phyloP scores from a whole-genome alignment of 805 yeast species.

The Wickerhamomyces bovis region DNA sequence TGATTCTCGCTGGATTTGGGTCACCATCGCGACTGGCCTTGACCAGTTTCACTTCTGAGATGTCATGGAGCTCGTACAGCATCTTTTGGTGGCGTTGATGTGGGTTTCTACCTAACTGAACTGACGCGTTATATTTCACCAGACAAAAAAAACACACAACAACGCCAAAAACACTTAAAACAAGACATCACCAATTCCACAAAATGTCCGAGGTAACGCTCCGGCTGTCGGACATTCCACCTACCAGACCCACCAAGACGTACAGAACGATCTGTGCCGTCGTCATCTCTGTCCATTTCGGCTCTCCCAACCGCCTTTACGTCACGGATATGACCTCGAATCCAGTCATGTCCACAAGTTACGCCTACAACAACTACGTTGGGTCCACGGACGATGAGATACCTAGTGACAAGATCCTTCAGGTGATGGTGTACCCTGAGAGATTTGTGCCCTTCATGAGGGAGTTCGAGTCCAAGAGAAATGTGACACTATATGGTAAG shows the following conservation, averaged over 20 bases:
- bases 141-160: neutral
- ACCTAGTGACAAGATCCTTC: conserved; percentile 2
- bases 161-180: neutral
- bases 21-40: neutral
- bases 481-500: neutral
- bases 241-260: neutral
- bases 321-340: conserved; percentile 14
- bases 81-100: neutral
- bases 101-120: neutral
- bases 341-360: neutral
- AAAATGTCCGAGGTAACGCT: neutral
- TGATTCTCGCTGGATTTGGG: neutral
- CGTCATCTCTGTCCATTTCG: neutral
- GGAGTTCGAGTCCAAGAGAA: neutral
- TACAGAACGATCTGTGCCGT: neutral
- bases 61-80: neutral
- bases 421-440: conserved; percentile 5
- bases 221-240: neutral
- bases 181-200: neutral
- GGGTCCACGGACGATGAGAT: conserved; percentile 1
- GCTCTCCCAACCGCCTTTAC: neutral
- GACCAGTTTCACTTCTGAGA: neutral
- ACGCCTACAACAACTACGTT: conserved; percentile 1
- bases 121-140: neutral
- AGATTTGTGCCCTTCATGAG: neutral